Base-by-base conservation (phyloP, 306 rosid genomes). In the Quercus wislizeni region DNA sequence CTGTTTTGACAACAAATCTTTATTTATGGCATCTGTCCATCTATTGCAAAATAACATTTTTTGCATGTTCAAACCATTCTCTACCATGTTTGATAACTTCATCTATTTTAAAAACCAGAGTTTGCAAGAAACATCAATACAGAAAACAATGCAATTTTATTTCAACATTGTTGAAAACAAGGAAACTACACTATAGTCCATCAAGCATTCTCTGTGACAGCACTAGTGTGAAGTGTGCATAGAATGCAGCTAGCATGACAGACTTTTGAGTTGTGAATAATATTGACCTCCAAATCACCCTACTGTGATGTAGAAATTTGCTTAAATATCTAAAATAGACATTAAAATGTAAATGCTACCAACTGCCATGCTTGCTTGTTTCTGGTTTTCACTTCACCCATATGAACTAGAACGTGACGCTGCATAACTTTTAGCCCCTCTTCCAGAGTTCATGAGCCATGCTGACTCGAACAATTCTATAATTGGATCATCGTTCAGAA, bases 381-480 rank as follows among this genome's bases (percentile, higher is more conserved):
- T 12, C 59, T 49, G 28, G 19, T 17, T 54, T 31, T 18, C 51
- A 19, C 49, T 18, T 78, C 55, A 20, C 67, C 43, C 15, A 5
- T 7, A n/a, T 58, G 72, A 61, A 57, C 27, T 65, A 59, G 74
- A 54, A 18, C 68, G 65, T 30, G 73, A 20, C 31, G 20, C 3
- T 21, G 69, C 3, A 30, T 20, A 41, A 57, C 57, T 41, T 77
- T 63, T 63, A 3, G 19, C 61, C 28, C 33, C 69, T 19, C 13
- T 13, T 13, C 81, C 74, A 10, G 82, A 73, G 6, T 78, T 86
- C 97, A 68, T 87, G 27, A 85, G 87, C 96, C 97, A 90, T 41
- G 88, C 87, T 3, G 87, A 80, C 71, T 94, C 98, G 1, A 93
- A 91, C 90, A 94, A 76, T 17, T 83, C 81, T 17, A 89, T n/a